Conservation (phyloP, 495 filamentous ascomycete genomes). For the Neurospora cerealis region DNA sequence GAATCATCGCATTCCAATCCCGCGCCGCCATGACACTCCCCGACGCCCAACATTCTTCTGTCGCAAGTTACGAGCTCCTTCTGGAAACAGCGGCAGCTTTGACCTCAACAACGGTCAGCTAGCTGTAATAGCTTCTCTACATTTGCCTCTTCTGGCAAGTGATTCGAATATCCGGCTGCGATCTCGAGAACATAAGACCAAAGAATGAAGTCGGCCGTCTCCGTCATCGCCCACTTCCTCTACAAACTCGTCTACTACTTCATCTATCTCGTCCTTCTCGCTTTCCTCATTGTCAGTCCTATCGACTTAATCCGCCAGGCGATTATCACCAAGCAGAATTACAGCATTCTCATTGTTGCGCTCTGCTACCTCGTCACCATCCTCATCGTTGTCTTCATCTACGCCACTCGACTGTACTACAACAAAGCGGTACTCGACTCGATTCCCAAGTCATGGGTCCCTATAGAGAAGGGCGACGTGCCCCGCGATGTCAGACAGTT, state of each 20-base stretch:
- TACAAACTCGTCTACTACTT: constrained; percentile 74
- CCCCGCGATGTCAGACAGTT: constrained; percentile 61
- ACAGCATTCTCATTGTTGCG: constrained; percentile 77
- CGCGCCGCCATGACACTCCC: constrained; percentile 8
- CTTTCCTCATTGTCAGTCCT: constrained; percentile 70
- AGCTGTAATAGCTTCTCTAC: not conserved
- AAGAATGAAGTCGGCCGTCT: constrained; percentile 20
- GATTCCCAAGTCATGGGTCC: constrained; percentile 79
- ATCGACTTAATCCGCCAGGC: constrained; percentile 77
- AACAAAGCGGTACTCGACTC: constrained; percentile 64
- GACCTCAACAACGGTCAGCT: not conserved
- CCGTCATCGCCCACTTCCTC: constrained; percentile 58
- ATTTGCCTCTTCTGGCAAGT: not conserved
- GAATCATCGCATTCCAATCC: not conserved
- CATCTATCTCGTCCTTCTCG: constrained; percentile 61
- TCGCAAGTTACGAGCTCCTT: not conserved
- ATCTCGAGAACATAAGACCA: not conserved
- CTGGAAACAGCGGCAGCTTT: not conserved
- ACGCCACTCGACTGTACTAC: constrained; percentile 79
- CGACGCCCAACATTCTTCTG: not conserved
- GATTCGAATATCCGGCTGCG: not conserved
- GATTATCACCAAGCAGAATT: constrained; percentile 48
- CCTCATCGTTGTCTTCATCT: constrained; percentile 62
- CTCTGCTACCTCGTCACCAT: constrained; percentile 70
- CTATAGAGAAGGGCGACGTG: constrained; percentile 70